Evolutionary conservation across 2,329 filamentous ascomycete genomes (phyloP), one percentile per base, ranked within the genome.

Genomic region (Clonostachys sp.): DNA sequence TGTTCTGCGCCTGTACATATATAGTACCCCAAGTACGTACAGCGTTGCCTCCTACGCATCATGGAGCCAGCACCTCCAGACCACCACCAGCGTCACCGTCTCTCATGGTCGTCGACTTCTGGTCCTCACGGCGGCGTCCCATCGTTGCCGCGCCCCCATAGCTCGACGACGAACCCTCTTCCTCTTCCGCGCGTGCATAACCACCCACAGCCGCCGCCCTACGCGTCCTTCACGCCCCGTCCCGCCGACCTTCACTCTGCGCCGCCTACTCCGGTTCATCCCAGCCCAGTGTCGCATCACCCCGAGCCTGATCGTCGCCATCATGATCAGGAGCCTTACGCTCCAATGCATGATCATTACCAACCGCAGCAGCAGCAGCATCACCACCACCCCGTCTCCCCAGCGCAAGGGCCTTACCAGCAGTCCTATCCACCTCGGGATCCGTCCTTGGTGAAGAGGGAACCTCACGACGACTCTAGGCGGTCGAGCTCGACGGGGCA

Each of bases 1-100:
- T 56, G 52, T 58, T 50, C 55, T 59, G 59, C 56, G 53, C 51
- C 53, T 60, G 57, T 59, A 64, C 60, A 62, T 62, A 60, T 59
- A 59, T 61, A 64, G 57, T 60, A 58, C 53, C 55, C 17, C 12
- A n/a, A 39, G 36, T 30, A 33, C 42, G 47, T 45, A 48, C 47
- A n/a, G 47, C 45, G 36, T 40, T 45, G 42, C 36, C 33, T 44
- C 34, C 43, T 46, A 44, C 48, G 63, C 64, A 61, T 67, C 73
- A 83, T 83, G 80, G 80, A 83, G 69, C 69, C 70, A 70, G 75
- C 71, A 66, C 74, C 65, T 67, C 77, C 77, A 60, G 78, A 82
- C 60, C 68, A 65, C 61, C 83, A 83, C 9, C 24, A 30, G 72
- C 78, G 80, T 61, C 75, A 74, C 63, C 78, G 80, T 68, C 70